A percentile compares a stretch with the other conserved stretches of the same genome.
Evolutionary conservation across 768 basidiomycete genomes (phyloP).

Genomic region (Naematelia encephala): DNA sequence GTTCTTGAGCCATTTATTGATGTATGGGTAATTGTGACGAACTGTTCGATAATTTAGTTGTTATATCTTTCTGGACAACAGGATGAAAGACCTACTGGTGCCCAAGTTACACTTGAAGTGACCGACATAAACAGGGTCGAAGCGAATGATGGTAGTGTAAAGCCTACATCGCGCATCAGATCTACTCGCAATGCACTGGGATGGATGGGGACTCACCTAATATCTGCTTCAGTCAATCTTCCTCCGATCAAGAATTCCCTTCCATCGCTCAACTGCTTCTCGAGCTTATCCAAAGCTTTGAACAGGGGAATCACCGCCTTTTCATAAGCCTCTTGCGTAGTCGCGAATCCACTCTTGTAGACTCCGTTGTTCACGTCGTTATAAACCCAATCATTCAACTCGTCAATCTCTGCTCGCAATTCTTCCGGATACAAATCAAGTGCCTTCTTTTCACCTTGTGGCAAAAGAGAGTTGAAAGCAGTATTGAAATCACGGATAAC

Average conservation of each 20-base stretch:
- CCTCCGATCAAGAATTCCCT: constrained; percentile 83
- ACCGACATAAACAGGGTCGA: constrained; percentile 66
- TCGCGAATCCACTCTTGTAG: constrained; percentile 86
- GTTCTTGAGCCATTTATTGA: constrained; percentile 75
- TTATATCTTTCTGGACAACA: too few relatives aligned
- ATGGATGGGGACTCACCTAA: constrained; percentile 38
- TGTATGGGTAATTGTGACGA: constrained; percentile 78
- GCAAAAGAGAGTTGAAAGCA: constrained; percentile 68
- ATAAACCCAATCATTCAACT: constrained; percentile 76
- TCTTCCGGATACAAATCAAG: constrained; percentile 73
- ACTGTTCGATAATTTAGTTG: constrained; percentile 49
- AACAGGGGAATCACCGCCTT: constrained; percentile 71
- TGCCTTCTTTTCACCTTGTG: constrained; percentile 57
- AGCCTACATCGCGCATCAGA: constrained; percentile 57
- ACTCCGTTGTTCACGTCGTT: constrained; percentile 64
- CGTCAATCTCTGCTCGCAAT: constrained; percentile 72
- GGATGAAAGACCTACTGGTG: constrained; percentile 48
- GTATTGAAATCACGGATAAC: constrained; percentile 90
- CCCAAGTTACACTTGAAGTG: constrained; percentile 94
- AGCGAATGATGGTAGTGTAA: constrained; percentile 82
- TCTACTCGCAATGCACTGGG: not conserved
- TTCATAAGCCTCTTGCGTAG: constrained; percentile 74
- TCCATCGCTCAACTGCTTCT: constrained; percentile 65
- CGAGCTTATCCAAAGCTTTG: constrained; percentile 72
- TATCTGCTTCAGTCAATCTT: constrained; percentile 62